Conservation (phyloP, 2,329 filamentous ascomycete species). For the Cladosporium sp. region DNA sequence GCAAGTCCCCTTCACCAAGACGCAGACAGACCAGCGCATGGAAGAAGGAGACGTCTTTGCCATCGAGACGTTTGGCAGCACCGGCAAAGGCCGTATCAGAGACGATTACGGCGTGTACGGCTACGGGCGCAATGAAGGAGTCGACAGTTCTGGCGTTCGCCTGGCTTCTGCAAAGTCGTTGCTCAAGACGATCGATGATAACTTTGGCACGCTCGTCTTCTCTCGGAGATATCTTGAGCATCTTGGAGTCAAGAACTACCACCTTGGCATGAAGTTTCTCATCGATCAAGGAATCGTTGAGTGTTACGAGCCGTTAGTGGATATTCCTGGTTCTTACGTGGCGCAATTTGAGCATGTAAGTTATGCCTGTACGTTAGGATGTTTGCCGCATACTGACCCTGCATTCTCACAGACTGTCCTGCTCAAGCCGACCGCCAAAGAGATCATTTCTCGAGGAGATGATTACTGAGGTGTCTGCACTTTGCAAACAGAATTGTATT, state of each 20-base stretch:
- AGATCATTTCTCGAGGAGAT: slow-evolving; percentile 39
- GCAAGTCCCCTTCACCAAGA: slow-evolving; percentile 90
- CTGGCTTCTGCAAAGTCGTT: slow-evolving; percentile 80
- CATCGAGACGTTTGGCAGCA: slow-evolving; percentile 94
- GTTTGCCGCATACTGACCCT: background rate
- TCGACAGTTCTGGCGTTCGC: slow-evolving; percentile 66
- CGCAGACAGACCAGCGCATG: slow-evolving; percentile 87
- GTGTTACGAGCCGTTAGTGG: slow-evolving; percentile 81
- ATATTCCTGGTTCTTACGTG: slow-evolving; percentile 91
- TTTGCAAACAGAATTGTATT: background rate
- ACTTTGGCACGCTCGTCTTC: slow-evolving; percentile 89
- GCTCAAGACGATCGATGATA: slow-evolving; percentile 87
- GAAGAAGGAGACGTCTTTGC: slow-evolving; percentile 94
- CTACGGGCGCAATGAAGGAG: slow-evolving; percentile 72
- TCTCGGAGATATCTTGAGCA: slow-evolving; percentile 88
- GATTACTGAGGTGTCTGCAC: slow-evolving; percentile 27
- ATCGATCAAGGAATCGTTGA: slow-evolving; percentile 81
- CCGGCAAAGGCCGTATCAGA: slow-evolving; percentile 79
- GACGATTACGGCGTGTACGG: slow-evolving; percentile 89
- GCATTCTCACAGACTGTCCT: slow-evolving; percentile 40
- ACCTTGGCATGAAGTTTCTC: slow-evolving; percentile 82
- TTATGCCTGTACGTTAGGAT: slow-evolving; percentile 20
- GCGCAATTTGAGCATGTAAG: slow-evolving; percentile 92
- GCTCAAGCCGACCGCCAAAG: slow-evolving; percentile 37
- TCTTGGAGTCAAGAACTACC: slow-evolving; percentile 90